Conservation (phyloP, 352 stramenopile species). For the Globisporangium irregulare region DNA sequence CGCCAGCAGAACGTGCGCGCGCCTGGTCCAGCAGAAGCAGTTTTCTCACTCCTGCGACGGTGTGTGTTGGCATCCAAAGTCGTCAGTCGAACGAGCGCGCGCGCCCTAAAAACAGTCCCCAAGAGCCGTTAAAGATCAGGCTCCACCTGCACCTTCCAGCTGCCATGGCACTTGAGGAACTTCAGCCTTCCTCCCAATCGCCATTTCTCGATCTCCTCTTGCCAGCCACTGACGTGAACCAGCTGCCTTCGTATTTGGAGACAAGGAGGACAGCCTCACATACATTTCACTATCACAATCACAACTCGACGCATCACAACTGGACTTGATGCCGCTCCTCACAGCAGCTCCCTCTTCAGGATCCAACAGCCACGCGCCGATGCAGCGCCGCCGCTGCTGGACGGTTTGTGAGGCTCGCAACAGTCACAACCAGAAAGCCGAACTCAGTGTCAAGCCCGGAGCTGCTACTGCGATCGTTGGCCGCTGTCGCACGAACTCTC, state of each 20-base stretch:
- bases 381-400: constrained; percentile 12
- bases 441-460: background rate
- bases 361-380: background rate
- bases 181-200: background rate
- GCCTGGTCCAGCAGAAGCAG: background rate
- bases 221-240: background rate
- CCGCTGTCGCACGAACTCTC: constrained; percentile 7
- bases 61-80: background rate
- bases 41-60: background rate
- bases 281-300: background rate
- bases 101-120: background rate
- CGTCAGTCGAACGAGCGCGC: background rate
- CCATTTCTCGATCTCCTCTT: background rate
- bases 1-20: background rate
- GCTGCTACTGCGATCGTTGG: background rate
- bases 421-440: background rate
- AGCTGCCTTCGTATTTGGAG: background rate
- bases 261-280: background rate
- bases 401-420: constrained; percentile 6
- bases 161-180: background rate
- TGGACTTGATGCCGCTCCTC: background rate
- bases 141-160: background rate
- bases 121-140: background rate
- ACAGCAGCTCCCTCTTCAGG: background rate
- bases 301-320: background rate